These are phyloP conservation scores for Ophiostoma ulmi DNA, from an alignment of 2,329 filamentous ascomycete species.

Conservation along the genomic window DNA sequence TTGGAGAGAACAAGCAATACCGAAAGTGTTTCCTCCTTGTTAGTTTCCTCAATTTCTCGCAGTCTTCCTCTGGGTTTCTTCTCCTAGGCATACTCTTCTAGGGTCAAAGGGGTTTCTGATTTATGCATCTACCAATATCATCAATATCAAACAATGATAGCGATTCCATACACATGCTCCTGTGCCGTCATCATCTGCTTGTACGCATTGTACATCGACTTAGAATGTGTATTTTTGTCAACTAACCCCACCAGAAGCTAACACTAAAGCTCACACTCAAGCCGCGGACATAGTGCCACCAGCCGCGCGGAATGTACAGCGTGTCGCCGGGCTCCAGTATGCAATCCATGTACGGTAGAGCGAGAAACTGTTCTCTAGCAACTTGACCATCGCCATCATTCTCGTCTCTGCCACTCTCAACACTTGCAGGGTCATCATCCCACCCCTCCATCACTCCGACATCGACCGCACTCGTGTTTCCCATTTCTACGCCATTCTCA, in stretches of 20 bases:
- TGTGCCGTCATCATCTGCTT: background rate
- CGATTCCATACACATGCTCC: background rate
- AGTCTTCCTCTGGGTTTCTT: constrained; percentile 3
- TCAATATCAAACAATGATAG: background rate
- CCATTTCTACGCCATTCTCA: constrained; percentile 78
- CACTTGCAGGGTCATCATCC: constrained; percentile 37
- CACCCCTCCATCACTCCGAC: constrained; percentile 63
- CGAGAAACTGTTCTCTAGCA: constrained; percentile 18
- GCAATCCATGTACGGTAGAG: constrained; percentile 64
- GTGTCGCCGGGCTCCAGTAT: constrained; percentile 77
- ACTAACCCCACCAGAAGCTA: constrained; percentile 85
- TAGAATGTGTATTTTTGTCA: background rate
- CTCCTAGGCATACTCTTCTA: background rate
- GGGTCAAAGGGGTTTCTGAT: constrained; percentile 5
- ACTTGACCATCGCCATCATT: constrained; percentile 25
- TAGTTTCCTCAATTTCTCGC: background rate
- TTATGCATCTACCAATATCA: background rate
- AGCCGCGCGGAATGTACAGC: constrained; percentile 84
- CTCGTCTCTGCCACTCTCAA: constrained; percentile 4
- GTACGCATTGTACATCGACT: background rate
- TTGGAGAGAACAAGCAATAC: background rate
- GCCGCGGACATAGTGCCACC: constrained; percentile 96
- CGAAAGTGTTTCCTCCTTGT: constrained; percentile 16
- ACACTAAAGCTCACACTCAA: constrained; percentile 86
- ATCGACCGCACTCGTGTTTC: constrained; percentile 79